Evolutionary conservation across 2,329 filamentous ascomycete species (phyloP).

Genomic region (Ilyonectria destructans): DNA sequence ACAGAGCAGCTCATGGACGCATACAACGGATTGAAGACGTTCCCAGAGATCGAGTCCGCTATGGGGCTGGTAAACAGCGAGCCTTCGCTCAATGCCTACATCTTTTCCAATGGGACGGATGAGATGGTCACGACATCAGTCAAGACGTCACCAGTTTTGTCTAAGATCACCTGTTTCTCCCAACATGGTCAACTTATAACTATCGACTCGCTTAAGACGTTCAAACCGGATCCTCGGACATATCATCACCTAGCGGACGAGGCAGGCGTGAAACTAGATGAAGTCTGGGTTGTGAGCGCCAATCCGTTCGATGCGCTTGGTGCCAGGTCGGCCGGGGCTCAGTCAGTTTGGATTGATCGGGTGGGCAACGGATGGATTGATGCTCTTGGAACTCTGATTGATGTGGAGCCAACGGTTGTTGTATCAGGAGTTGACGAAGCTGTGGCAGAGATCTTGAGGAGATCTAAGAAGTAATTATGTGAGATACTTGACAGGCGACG

Average conservation of each 20-base stretch:
- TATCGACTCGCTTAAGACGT: conserved; percentile 73
- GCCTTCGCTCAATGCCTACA: conserved; percentile 65
- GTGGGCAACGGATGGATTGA: conserved; percentile 77
- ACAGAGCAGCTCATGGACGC: conserved; percentile 71
- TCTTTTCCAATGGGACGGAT: conserved; percentile 81
- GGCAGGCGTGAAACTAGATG: conserved; percentile 63
- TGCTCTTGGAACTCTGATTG: conserved; percentile 65
- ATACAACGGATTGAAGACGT: conserved; percentile 77
- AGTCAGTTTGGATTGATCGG: conserved; percentile 79
- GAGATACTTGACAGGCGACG: too few species aligned
- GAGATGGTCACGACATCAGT: conserved; percentile 76
- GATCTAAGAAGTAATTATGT: neutral
- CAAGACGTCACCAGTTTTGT: conserved; percentile 69
- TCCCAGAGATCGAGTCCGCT: conserved; percentile 73
- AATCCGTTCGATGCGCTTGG: conserved; percentile 84
- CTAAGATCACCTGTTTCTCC: conserved; percentile 64
- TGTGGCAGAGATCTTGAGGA: conserved; percentile 55
- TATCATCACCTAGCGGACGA: conserved; percentile 74
- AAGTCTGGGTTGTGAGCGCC: conserved; percentile 79
- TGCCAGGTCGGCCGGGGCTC: conserved; percentile 73
- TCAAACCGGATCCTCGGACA: conserved; percentile 76
- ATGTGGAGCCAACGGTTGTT: conserved; percentile 67
- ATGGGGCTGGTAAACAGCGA: conserved; percentile 64
- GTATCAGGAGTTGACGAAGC: conserved; percentile 73
- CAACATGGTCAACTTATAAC: conserved; percentile 65